phyloP scores from a whole-genome alignment of 2,329 filamentous ascomycete genomes.

The Orbilia oligospora region DNA sequence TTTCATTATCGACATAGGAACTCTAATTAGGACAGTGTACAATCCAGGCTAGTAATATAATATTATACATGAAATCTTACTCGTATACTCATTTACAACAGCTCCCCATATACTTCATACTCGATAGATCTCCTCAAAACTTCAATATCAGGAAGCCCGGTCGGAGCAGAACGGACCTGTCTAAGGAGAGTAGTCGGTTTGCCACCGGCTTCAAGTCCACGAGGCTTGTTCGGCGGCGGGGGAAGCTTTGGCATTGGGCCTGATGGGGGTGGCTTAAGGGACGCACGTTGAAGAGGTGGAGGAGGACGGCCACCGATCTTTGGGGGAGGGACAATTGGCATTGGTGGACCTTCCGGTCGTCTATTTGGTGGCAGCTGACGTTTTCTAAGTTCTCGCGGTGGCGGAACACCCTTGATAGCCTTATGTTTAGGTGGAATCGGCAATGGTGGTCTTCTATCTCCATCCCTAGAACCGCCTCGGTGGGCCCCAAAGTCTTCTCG shows the following conservation, averaged over 20 bases:
- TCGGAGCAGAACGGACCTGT: slow-evolving; percentile 2
- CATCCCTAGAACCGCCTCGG: not conserved
- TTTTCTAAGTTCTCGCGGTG: slow-evolving; percentile 8
- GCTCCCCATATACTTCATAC: slow-evolving; percentile 9
- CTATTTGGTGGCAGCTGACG: slow-evolving; percentile 1
- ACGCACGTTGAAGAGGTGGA: not conserved
- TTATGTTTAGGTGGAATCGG: not conserved
- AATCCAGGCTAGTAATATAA: slow-evolving; percentile 6
- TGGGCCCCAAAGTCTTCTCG: not conserved
- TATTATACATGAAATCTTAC: not conserved
- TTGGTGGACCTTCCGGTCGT: not conserved
- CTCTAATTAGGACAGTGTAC: not conserved
- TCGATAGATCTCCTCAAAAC: slow-evolving; percentile 17
- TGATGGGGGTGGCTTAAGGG: not conserved
- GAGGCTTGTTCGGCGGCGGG: not conserved
- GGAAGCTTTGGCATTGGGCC: slow-evolving; percentile 18
- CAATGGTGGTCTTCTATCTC: not conserved
- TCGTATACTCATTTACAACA: not conserved
- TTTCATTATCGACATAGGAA: not conserved
- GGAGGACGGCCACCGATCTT: slow-evolving; percentile 6
- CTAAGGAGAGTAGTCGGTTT: not conserved
- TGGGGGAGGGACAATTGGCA: not conserved
- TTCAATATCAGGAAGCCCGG: slow-evolving; percentile 1
- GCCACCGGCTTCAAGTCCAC: not conserved
- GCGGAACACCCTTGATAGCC: slow-evolving; percentile 7